Evolutionary conservation across 176 grass and related monocot genomes (phyloP), one percentile per base, ranked within the genome.

Genomic region (Calamus simplicifolius): DNA sequence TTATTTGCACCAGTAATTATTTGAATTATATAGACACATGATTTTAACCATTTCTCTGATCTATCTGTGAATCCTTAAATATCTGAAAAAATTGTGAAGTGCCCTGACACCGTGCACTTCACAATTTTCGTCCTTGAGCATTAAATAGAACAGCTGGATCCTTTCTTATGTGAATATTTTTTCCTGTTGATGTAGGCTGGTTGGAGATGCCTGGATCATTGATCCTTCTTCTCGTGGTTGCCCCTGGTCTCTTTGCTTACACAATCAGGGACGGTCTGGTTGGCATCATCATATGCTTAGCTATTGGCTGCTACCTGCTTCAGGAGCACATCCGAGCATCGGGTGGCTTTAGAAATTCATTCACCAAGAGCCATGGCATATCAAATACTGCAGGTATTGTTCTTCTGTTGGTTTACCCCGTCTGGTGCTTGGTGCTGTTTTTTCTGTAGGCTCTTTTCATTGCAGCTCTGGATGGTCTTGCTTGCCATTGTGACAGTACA

Each of bases 271-370:
- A 50, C 1, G 15, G 74, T 49, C 1, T 82, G 0, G 54, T 80
- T 10, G 93, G 87, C 4, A 14, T 80, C 13, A 48, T 75, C 17
- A 82, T 97, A 53, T 97, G 93, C 59, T 71, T 97, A 5, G 17
- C 6, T 14, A 91, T 97, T 7, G 93, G 84, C 1, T 97, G 93
- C 58, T 97, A 97, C 81, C 78, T 97, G 48, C 78, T 97, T 26
- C 84, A 88, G 29, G 93, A 97, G 62, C 93, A 97, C 78, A 80
- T 97, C 69, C 77, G 67, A 27, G 87, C 84, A 28, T 85, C 87
- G 0, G 92, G 87, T 0, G 93, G 93, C 49, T 88, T 97, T 60
- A 90, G 84, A 57, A 80, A 85, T 48, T 85, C 93, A 59, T 88
- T 97, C 78, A 88, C 51, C 21, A 90, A 70, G 78, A 31, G 78